A percentile compares a stretch with the other conserved stretches of the same genome.
phyloP scores from a whole-genome alignment of 768 basidiomycete genomes.

The Tricholoma sp. region DNA sequence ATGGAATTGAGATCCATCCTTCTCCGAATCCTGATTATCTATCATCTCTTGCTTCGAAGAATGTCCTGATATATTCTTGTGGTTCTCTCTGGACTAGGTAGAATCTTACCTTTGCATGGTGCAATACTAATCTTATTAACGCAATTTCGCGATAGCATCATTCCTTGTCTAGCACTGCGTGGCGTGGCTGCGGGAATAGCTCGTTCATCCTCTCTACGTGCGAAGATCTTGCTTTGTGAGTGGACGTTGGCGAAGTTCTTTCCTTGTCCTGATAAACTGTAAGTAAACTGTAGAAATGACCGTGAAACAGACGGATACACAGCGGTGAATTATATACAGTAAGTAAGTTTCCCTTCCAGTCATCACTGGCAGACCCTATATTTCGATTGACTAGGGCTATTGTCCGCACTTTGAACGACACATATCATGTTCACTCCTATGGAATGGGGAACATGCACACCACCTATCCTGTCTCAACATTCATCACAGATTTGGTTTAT shows the following conservation, averaged over 20 bases:
- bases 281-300: conserved; percentile 87
- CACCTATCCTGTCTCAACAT: conserved; percentile 70
- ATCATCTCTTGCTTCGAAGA: conserved; percentile 49
- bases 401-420: conserved; percentile 59
- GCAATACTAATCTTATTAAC: neutral
- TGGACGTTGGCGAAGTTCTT: conserved; percentile 8
- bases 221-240: conserved; percentile 84
- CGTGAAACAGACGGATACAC: conserved; percentile 85
- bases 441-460: conserved; percentile 58
- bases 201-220: conserved; percentile 60
- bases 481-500: conserved; percentile 83
- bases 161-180: conserved; percentile 85
- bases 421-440: conserved; percentile 46
- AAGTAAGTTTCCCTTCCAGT: conserved; percentile 11
- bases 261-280: neutral
- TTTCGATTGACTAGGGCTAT: conserved; percentile 47
- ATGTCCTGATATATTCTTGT: conserved; percentile 84
- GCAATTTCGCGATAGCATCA: conserved; percentile 36
- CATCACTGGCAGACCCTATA: neutral
- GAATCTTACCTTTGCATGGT: conserved; percentile 7
- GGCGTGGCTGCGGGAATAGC: conserved; percentile 79
- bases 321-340: conserved; percentile 82
- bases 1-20: conserved; percentile 90
- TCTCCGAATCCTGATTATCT: conserved; percentile 81
- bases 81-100: conserved; percentile 94